Evolutionary conservation across 2,329 filamentous ascomycete species (phyloP).

Genomic region (Scedosporium boydii): DNA sequence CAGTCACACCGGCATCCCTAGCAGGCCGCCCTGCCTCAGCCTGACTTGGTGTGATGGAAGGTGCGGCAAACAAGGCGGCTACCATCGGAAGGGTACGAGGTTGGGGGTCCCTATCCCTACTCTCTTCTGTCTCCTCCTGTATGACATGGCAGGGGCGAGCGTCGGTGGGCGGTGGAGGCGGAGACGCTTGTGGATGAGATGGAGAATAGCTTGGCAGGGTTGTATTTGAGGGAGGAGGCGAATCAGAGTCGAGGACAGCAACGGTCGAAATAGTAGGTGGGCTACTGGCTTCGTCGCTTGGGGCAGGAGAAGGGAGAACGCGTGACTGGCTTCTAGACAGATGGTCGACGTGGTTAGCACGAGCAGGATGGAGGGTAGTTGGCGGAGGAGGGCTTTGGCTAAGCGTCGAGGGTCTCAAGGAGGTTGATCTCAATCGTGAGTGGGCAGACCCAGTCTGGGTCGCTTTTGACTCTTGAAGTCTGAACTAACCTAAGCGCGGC

Average conservation of each 20-base stretch:
- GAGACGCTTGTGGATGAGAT: background rate
- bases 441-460: no score
- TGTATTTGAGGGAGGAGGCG: background rate
- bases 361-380: background rate
- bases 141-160: no score
- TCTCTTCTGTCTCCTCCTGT: background rate
- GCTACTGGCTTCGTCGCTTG: slow-evolving; percentile 1
- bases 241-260: background rate
- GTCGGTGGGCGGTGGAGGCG: background rate
- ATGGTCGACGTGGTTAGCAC: background rate
- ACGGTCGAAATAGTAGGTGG: background rate
- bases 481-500: no score
- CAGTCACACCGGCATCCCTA: background rate
- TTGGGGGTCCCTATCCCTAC: background rate
- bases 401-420: no score
- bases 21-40: background rate
- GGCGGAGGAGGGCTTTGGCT: background rate
- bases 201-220: background rate
- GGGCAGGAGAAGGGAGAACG: background rate
- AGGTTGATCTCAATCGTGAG: no score
- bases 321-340: background rate
- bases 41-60: background rate
- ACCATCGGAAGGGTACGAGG: no score
- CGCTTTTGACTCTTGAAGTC: no score
- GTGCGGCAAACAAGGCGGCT: background rate